Evolutionary conservation across 345 rosid species (phyloP), one percentile per base, ranked within the genome.

Genomic region (Eutrema yunnanense): DNA sequence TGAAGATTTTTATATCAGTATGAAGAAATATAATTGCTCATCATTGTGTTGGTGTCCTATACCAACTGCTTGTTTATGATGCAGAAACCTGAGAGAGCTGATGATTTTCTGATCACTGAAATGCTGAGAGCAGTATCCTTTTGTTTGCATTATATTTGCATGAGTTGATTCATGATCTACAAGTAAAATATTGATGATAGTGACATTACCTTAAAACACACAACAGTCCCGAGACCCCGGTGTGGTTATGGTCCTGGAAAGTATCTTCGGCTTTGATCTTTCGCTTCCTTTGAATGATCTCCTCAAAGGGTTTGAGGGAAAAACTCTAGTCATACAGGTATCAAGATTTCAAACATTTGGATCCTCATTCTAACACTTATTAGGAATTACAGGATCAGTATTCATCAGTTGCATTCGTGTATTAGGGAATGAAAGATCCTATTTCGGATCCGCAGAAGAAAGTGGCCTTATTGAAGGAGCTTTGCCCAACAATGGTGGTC

Each of bases 101-200:
- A 93, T 72, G 86, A 82, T 53, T 82, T 87, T 87, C 96, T 93
- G 62, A 71, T 83, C 43, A 42, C 69, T 56, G 96, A 93, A 86
- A 90, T 93, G 98, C 82, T 86, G 44, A 83, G 98, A 79, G 93
- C 96, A 57, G 98, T 93, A 90, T 93, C 98, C 93, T 86, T 52
- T 32, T 42, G 22, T 1, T 1, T 50, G 72, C 40, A 56, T 2
- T 10, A 71, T 62, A 40, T 40, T 41, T 13, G 19, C 47, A 49
- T 37, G 34, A 13, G 14, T 0, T 67, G 33, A 22, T 62, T 52
- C 36, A 47, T 69, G 42, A 16, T 62, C 10, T 30, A 37, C 22
- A 38, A 12, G 34, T 14, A 67, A 14, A 56, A 48, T 49, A 60
- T n/a, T 42, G 41, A 19, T 43, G 36, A 61, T 10, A 26, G 62